Base-by-base conservation (phyloP, 1,284 basidiomycete genomes). In the Fistulina hepatica region DNA sequence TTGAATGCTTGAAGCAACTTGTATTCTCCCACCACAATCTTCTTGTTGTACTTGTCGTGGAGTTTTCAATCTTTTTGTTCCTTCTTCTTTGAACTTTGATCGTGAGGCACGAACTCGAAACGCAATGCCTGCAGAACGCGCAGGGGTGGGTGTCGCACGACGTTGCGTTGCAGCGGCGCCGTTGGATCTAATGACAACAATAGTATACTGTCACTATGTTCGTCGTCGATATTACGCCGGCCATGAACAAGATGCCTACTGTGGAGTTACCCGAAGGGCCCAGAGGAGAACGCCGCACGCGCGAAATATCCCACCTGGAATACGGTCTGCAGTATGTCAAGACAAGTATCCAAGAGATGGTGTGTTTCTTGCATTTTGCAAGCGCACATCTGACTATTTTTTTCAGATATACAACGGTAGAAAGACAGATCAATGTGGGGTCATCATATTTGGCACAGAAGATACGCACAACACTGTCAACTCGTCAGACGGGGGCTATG, bases 351-450 rank as follows among this genome's bases (percentile, higher is more conserved):
- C 88, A 92, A 54, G 85, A 91, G 48, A 88, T 91, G 79, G 89
- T 83, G 42, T 12, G 54, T 38, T 6, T 9, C 13, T 12, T 34
- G n/a, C 11, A 33, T 27, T 13, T 11, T 17, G 12, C 26, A 17
- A 6, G 2, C 22, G 3, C 4, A 17, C 36, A 32, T 31, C 25
- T 33, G 30, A 44, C 26, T 36, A 36, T 32, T 36, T 37, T 13
- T 16, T 23, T n/a, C 36, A 92, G 90, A 89, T 95, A 43, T 89
- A 80, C 53, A 76, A 83, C 47, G 84, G 80, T 5, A 67, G 91
- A 30, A 95, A 95, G 64, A 94, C 92, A 8, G 91, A 94, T 51
- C 78, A 86, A 50, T 90, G 89, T 52, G 86, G 84, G 13, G 73
- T 97, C 22, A 71, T 94, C 33, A 61, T 81, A 4, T 92, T 89